phyloP scores from a whole-genome alignment of 1,139 yeast genomes.

The Casaregolazyma suthepensis region DNA sequence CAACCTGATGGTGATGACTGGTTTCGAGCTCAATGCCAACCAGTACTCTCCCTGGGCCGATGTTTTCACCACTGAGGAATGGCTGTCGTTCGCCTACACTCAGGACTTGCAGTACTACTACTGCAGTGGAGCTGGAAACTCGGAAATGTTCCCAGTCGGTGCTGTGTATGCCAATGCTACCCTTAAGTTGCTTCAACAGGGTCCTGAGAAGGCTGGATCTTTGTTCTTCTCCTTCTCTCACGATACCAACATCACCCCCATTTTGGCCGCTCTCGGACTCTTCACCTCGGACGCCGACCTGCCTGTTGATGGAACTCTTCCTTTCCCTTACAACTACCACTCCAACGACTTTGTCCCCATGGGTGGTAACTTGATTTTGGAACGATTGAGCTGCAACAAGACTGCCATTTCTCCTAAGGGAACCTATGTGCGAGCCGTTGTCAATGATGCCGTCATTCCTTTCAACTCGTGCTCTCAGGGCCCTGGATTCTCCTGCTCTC shows the following conservation, averaged over 20 bases:
- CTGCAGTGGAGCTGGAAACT: conserved; percentile 48
- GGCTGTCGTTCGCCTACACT: conserved; percentile 42
- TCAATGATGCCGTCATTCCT: conserved; percentile 60
- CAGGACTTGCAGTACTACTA: conserved; percentile 47
- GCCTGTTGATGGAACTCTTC: conserved; percentile 32
- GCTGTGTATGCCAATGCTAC: conserved; percentile 49
- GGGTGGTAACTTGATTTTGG: conserved; percentile 52
- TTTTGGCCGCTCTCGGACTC: conserved; percentile 47
- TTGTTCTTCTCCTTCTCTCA: conserved; percentile 49
- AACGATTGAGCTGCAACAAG: conserved; percentile 42
- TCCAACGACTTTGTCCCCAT: conserved; percentile 47
- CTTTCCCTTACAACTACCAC: conserved; percentile 41
- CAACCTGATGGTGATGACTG: conserved; percentile 46
- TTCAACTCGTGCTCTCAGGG: conserved; percentile 47
- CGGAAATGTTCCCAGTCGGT: conserved; percentile 42
- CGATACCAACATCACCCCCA: conserved; percentile 50
- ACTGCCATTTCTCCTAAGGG: conserved; percentile 15
- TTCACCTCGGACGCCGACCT: conserved; percentile 36
- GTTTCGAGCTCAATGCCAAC: conserved; percentile 50
- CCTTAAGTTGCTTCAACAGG: conserved; percentile 37
- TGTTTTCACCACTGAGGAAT: conserved; percentile 52
- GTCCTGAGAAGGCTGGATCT: conserved; percentile 33
- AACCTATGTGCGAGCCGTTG: conserved; percentile 45
- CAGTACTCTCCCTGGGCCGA: conserved; percentile 52
- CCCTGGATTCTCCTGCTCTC: conserved; percentile 56